A percentile compares a stretch with the other conserved stretches of the same genome.
Evolutionary conservation across 2,329 filamentous ascomycete genomes (phyloP).

Genomic region (Fusarium sororula): DNA sequence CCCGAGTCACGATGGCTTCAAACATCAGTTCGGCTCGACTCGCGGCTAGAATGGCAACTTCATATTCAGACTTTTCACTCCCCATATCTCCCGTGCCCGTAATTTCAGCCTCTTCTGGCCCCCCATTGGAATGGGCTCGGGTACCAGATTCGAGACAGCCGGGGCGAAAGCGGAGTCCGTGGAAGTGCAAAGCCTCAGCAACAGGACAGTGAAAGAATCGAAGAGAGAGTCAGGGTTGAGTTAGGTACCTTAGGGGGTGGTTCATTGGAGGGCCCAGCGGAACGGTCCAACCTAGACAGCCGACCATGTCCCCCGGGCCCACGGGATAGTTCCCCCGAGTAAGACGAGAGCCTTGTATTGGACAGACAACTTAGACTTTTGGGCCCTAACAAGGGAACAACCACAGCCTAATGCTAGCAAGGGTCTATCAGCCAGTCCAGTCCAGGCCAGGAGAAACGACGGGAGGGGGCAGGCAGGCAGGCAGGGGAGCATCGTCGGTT

Average conservation of each 20-base stretch:
- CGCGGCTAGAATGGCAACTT: not conserved
- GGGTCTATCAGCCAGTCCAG: constrained; percentile 4
- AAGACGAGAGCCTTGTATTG: constrained; percentile 32
- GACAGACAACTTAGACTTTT: constrained; percentile 28
- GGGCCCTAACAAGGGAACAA: constrained; percentile 17
- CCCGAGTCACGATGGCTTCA: constrained; percentile 21
- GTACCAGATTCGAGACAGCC: constrained; percentile 37
- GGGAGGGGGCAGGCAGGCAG: constrained; percentile 11
- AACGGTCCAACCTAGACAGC: constrained; percentile 42
- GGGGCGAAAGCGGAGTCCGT: constrained; percentile 17
- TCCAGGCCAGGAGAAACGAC: not conserved
- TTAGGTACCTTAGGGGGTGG: constrained; percentile 11
- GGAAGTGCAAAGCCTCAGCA: not conserved
- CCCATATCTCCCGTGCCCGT: constrained; percentile 2
- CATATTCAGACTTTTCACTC: not conserved
- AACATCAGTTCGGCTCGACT: constrained; percentile 17
- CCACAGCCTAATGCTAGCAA: constrained; percentile 9
- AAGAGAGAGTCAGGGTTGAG: not conserved
- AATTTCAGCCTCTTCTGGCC: constrained; percentile 27
- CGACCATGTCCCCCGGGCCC: constrained; percentile 30
- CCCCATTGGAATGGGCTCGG: constrained; percentile 35
- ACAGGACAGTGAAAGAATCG: not conserved
- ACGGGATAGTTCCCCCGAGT: constrained; percentile 36
- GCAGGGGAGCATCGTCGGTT: constrained; percentile 26
- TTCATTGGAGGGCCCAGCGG: constrained; percentile 34